phyloP scores from a whole-genome alignment of 2,329 filamentous ascomycete genomes.

The Hortaea werneckii region DNA sequence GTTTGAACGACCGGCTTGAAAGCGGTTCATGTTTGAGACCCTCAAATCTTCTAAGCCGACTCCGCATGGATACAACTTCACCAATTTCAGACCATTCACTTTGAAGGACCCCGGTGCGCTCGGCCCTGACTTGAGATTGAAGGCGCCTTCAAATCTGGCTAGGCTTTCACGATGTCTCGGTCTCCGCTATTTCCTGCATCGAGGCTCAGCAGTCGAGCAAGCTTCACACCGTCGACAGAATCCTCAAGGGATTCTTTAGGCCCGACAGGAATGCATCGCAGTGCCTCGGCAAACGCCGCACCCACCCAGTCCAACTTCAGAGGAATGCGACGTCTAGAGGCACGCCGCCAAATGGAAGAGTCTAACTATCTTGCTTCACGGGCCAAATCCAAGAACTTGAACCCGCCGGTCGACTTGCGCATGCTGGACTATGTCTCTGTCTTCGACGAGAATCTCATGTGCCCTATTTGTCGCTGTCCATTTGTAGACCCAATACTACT shows the following conservation, averaged over 20 bases:
- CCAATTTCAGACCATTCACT: too few species aligned
- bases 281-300: not conserved
- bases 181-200: not conserved
- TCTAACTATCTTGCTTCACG: conserved; percentile 19
- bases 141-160: too few species aligned
- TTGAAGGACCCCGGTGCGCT: too few species aligned
- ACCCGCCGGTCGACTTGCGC: conserved; percentile 42
- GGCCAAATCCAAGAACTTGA: conserved; percentile 17
- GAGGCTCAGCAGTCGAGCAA: conserved; percentile 1
- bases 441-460: conserved; percentile 52
- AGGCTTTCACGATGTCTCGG: not conserved
- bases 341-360: conserved; percentile 24
- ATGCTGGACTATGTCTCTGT: conserved; percentile 47
- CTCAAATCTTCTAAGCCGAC: too few species aligned
- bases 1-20: too few species aligned
- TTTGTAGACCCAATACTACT: conserved; percentile 48
- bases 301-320: conserved; percentile 7
- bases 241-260: too few species aligned
- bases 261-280: conserved; percentile 1
- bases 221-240: not conserved
- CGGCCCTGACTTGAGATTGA: too few species aligned
- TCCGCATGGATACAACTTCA: too few species aligned
- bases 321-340: conserved; percentile 21
- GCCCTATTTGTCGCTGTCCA: conserved; percentile 54
- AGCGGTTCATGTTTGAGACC: too few species aligned